Conservation (phyloP, 2,329 filamentous ascomycete species). For the Lasiodiplodia gonubiensis region DNA sequence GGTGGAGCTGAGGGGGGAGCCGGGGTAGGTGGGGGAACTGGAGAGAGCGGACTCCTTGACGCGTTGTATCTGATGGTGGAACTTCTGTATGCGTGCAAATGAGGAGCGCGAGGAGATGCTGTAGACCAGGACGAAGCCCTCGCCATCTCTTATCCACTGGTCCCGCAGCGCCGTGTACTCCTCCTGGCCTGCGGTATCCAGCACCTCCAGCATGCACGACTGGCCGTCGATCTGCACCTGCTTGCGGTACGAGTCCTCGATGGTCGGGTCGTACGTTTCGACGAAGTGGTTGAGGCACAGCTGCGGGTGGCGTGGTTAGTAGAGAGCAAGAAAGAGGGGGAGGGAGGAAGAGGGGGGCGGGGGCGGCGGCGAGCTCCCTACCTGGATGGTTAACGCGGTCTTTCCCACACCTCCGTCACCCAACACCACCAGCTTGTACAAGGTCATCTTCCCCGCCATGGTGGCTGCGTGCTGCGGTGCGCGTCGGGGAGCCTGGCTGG, state of each 20-base stretch:
- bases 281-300: constrained; percentile 98
- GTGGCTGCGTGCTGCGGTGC: constrained; percentile 35
- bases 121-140: constrained; percentile 97
- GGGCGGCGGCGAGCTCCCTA: constrained; percentile 48
- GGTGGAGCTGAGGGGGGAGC: constrained; percentile 70
- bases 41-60: constrained; percentile 86
- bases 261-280: constrained; percentile 79
- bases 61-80: constrained; percentile 95
- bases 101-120: constrained; percentile 97
- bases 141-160: constrained; percentile 97
- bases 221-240: constrained; percentile 87
- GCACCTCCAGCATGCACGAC: constrained; percentile 95
- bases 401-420: constrained; percentile 95
- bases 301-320: constrained; percentile 51
- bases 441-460: constrained; percentile 92
- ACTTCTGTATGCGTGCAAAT: constrained; percentile 91
- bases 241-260: constrained; percentile 72
- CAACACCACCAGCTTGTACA: constrained; percentile 95
- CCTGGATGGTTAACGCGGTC: constrained; percentile 88
- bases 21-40: constrained; percentile 76
- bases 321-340: neutral
- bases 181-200: constrained; percentile 97
- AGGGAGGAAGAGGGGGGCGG: constrained; percentile 55
- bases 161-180: constrained; percentile 96
- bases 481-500: constrained; percentile 25